phyloP scores from a whole-genome alignment of 78 protist species.

The Dictyostelium firmibasis region DNA sequence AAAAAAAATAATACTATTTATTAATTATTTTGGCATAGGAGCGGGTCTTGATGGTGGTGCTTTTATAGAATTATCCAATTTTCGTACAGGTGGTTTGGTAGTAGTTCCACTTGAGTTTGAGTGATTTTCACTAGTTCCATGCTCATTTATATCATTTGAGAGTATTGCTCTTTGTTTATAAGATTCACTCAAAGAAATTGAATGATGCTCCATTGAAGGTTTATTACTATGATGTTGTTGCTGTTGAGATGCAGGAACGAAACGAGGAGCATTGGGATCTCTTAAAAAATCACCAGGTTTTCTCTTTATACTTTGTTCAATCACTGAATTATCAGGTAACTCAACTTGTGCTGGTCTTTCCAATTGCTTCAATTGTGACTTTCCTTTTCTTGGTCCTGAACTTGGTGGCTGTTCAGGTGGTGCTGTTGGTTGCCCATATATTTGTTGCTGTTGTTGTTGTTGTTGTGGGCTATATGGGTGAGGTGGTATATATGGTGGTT shows the following conservation, averaged over 20 bases:
- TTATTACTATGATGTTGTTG: not conserved
- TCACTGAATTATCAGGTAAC: not conserved
- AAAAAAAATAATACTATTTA: not conserved
- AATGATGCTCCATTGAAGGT: not conserved
- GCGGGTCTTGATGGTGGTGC: not conserved
- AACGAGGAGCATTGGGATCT: constrained; percentile 3
- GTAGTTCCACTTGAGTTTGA: not conserved
- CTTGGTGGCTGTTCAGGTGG: not conserved
- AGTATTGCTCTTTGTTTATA: not conserved
- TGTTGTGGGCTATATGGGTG: not conserved
- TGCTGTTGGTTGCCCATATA: not conserved
- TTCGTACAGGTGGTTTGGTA: not conserved
- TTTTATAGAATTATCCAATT: not conserved
- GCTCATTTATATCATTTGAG: not conserved
- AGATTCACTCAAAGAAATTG: not conserved
- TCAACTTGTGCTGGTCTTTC: not conserved
- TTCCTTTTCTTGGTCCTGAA: not conserved
- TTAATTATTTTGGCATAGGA: not conserved
- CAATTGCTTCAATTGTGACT: not conserved
- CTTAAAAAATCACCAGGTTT: not conserved
- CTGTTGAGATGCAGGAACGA: not conserved
- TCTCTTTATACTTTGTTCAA: not conserved
- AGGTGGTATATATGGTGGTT: not conserved
- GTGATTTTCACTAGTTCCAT: not conserved
- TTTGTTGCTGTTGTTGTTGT: not conserved